phyloP scores from a whole-genome alignment of 2,329 filamentous ascomycete species.

The Hymenoscyphus scutula region DNA sequence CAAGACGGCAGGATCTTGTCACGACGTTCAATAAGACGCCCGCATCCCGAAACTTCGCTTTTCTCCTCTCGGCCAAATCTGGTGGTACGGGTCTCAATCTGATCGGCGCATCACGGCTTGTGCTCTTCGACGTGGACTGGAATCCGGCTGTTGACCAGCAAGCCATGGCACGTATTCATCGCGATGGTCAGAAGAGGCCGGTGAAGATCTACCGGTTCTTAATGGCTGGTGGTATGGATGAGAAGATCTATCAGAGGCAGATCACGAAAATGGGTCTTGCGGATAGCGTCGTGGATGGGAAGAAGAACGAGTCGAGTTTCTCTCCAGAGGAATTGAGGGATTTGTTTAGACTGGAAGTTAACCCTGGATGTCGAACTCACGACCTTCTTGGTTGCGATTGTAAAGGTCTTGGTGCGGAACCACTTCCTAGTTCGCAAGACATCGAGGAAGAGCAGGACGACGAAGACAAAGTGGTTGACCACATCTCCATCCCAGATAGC shows the following conservation, averaged over 20 bases:
- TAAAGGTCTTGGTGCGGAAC: slow-evolving; percentile 48
- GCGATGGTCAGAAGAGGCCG: slow-evolving; percentile 66
- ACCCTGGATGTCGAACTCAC: slow-evolving; percentile 63
- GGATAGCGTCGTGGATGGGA: slow-evolving; percentile 69
- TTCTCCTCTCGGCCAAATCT: slow-evolving; percentile 70
- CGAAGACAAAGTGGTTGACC: slow-evolving; percentile 16
- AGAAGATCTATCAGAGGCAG: slow-evolving; percentile 74
- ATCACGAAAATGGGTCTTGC: slow-evolving; percentile 68
- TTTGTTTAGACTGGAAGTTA: slow-evolving; percentile 63
- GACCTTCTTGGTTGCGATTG: slow-evolving; percentile 64
- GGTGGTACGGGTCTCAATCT: slow-evolving; percentile 70
- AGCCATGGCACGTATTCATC: slow-evolving; percentile 72
- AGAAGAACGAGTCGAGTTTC: slow-evolving; percentile 58
- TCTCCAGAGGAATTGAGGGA: slow-evolving; percentile 64
- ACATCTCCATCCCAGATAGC: slow-evolving; percentile 31
- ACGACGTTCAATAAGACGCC: slow-evolving; percentile 66
- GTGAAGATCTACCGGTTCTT: slow-evolving; percentile 69
- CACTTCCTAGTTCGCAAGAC: slow-evolving; percentile 20
- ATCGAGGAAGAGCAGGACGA: slow-evolving; percentile 19
- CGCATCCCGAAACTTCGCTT: slow-evolving; percentile 59
- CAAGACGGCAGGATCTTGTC: slow-evolving; percentile 65
- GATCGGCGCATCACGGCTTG: slow-evolving; percentile 65
- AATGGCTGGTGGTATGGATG: slow-evolving; percentile 66
- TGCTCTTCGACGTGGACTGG: slow-evolving; percentile 75
- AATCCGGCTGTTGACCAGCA: slow-evolving; percentile 72